These are phyloP conservation scores for Tulasnella sp. DNA, from an alignment of 768 basidiomycete genomes.

Conservation along the genomic window DNA sequence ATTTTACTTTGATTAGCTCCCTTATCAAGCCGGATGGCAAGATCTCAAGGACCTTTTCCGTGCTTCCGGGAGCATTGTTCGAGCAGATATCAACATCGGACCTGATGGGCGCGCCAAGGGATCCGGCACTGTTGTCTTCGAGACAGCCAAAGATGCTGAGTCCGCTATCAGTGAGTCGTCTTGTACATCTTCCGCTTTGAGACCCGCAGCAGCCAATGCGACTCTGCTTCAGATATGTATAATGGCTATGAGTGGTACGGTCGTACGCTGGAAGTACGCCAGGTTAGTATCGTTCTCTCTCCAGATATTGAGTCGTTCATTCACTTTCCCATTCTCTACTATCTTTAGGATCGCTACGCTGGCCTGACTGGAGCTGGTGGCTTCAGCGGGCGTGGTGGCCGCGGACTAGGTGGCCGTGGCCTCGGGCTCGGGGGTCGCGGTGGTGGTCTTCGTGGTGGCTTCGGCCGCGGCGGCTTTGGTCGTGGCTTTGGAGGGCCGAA, in stretches of 20 bases:
- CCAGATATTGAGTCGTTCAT: no score
- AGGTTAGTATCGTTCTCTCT: slow-evolving; percentile 39
- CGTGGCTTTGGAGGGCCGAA: slow-evolving; percentile 22
- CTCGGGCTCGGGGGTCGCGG: slow-evolving; percentile 43
- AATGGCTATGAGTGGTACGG: slow-evolving; percentile 98
- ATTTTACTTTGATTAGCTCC: slow-evolving; percentile 22
- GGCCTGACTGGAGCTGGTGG: slow-evolving; percentile 53
- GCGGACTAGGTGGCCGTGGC: slow-evolving; percentile 26
- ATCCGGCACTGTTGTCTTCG: slow-evolving; percentile 82
- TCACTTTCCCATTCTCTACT: no score
- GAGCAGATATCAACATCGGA: slow-evolving; percentile 84
- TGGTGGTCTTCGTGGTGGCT: slow-evolving; percentile 44
- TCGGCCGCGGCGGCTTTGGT: slow-evolving; percentile 23
- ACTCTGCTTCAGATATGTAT: slow-evolving; percentile 61
- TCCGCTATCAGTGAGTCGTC: slow-evolving; percentile 33
- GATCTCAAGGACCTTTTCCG: slow-evolving; percentile 95
- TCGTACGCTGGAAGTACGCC: slow-evolving; percentile 86
- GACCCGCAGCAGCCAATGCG: background rate
- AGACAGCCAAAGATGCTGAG: slow-evolving; percentile 56
- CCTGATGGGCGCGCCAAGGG: slow-evolving; percentile 83
- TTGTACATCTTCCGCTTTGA: background rate
- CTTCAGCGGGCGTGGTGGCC: slow-evolving; percentile 37
- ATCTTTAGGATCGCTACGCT: slow-evolving; percentile 67
- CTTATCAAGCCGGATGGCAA: slow-evolving; percentile 55
- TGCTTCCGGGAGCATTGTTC: slow-evolving; percentile 76